A percentile compares a stretch with the other conserved stretches of the same genome.
Conservation (phyloP, 225 moss, liverwort and hornwort genomes). For the Lunularia cruciata region DNA sequence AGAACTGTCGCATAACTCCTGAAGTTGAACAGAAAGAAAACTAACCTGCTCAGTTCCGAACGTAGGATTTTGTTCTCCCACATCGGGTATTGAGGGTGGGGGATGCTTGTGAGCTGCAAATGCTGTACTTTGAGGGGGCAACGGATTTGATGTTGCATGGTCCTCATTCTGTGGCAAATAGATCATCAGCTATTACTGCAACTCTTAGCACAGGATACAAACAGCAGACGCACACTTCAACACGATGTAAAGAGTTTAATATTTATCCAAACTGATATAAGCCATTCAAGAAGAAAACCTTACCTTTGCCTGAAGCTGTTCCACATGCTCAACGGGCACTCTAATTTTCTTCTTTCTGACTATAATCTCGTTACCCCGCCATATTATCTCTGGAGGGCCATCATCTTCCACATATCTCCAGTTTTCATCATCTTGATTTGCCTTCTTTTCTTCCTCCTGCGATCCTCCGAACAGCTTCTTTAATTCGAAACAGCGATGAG, state of each 20-base stretch:
- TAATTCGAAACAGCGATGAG: no score
- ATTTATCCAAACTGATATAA: background rate
- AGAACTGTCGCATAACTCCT: no score
- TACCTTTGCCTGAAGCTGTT: constrained; percentile 21
- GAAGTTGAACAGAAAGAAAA: no score
- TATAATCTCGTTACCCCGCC: constrained; percentile 93
- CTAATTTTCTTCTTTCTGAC: constrained; percentile 70
- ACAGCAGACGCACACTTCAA: no score
- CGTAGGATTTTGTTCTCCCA: constrained; percentile 41
- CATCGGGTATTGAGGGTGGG: constrained; percentile 36
- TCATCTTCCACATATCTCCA: constrained; percentile 83
- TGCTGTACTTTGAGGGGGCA: constrained; percentile 80
- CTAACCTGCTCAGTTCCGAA: constrained; percentile 96
- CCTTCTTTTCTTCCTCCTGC: constrained; percentile 51
- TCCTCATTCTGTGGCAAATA: constrained; percentile 42
- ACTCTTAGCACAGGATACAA: no score
- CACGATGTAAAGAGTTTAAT: no score
- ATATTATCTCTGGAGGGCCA: constrained; percentile 94
- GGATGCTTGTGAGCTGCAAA: constrained; percentile 64
- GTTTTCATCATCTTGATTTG: constrained; percentile 48
- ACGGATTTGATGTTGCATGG: constrained; percentile 70
- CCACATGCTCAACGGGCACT: constrained; percentile 34
- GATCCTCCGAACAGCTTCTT: background rate
- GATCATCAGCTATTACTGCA: no score
- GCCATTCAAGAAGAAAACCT: background rate